Percentiles rank a stretch among this genome's conserved stretches.
phyloP scores from a whole-genome alignment of 2,329 filamentous ascomycete species.

The Penicillium sp. region DNA sequence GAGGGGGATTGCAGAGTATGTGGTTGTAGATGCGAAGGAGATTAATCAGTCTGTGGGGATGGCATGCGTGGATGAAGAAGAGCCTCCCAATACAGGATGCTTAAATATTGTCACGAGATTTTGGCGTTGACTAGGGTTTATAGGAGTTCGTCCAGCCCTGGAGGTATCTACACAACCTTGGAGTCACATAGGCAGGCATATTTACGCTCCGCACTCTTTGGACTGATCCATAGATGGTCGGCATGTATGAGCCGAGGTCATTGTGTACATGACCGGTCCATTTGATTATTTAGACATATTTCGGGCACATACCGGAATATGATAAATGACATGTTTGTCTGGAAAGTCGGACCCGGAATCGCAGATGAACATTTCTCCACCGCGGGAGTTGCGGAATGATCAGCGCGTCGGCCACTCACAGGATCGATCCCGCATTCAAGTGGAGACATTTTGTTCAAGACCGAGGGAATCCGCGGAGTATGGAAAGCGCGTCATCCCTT shows the following conservation, averaged over 20 bases:
- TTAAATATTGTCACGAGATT: neutral
- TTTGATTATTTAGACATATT: no score
- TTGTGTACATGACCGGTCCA: no score
- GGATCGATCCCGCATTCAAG: neutral
- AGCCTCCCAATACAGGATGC: neutral
- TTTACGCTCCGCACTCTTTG: no score
- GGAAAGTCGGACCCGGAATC: no score
- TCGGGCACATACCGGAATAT: no score
- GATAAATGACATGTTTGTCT: no score
- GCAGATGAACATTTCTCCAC: neutral
- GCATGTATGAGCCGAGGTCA: no score
- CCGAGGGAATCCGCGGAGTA: neutral
- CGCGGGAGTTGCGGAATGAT: neutral
- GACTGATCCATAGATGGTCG: no score
- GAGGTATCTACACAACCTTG: neutral
- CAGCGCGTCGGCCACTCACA: neutral
- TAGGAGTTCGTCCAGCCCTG: no score
- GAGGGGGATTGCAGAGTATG: constrained; percentile 20
- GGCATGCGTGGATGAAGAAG: neutral
- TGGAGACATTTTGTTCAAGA: neutral
- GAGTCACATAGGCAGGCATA: neutral
- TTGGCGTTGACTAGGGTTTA: neutral
- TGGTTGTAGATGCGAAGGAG: constrained; percentile 31
- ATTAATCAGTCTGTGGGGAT: constrained; percentile 10
- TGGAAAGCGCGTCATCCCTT: no score